Evolutionary conservation across 2,329 filamentous ascomycete genomes (phyloP), one percentile per base, ranked within the genome.

Genomic region (Xenoacremonium recifei): DNA sequence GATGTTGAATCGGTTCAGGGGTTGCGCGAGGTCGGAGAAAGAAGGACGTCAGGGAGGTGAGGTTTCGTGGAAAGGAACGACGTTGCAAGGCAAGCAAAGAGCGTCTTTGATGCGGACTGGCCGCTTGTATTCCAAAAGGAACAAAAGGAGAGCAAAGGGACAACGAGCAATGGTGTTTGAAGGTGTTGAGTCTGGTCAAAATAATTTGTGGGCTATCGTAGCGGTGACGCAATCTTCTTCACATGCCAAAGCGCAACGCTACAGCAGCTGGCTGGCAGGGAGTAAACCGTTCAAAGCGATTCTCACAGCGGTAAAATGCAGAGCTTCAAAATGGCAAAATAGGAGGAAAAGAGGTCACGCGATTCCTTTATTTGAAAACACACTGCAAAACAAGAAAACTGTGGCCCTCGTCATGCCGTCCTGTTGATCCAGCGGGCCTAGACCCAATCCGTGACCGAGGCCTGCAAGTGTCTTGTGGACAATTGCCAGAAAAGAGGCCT

Each of bases 381-480:
- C n/a, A n/a, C n/a, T n/a, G n/a, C n/a, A n/a, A n/a, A n/a, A n/a
- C n/a, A n/a, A n/a, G n/a, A n/a, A n/a, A n/a, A n/a, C n/a, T n/a
- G n/a, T n/a, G n/a, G n/a, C n/a, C n/a, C n/a, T n/a, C n/a, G n/a
- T n/a, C n/a, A n/a, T n/a, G n/a, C n/a, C n/a, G n/a, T 31, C 7
- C 29, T 6, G 6, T 5, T 20, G 32, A 34, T 34, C 16, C 29
- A 34, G 16, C 23, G 32, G 20, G 17, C 7, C 32, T 34, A 19
- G 18, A 9, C 32, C 32, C 17, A 7, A 19, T 34, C 11, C 16
- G 32, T 34, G 32, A 34, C 32, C 32, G 32, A 34, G 17, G n/a
- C 32, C 5, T 34, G 32, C 32, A 34, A 9, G 32, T 34, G 32
- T 34, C 32, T 34, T 34, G 32, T 34, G 32, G 17, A 6, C 32